Evolutionary conservation across 352 stramenopile genomes (phyloP).

Genomic region (Phytophthora citrophthora): DNA sequence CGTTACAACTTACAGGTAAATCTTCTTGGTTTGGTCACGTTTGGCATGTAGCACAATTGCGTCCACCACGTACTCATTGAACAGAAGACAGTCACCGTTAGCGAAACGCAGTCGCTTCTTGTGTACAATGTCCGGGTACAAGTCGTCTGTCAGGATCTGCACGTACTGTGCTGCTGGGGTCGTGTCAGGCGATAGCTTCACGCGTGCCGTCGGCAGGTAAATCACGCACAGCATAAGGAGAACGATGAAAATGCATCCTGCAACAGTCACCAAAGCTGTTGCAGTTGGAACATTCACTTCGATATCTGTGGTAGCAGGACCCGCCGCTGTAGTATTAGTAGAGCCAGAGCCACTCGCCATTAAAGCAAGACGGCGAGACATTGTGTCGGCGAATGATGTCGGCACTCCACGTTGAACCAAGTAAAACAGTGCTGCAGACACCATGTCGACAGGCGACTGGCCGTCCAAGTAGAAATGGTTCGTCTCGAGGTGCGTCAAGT

Average conservation of each 20-base stretch:
- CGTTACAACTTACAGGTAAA: constrained; percentile 51
- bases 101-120: constrained; percentile 73
- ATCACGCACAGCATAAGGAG: constrained; percentile 65
- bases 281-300: constrained; percentile 49
- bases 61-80: constrained; percentile 76
- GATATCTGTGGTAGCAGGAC: constrained; percentile 45
- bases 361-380: constrained; percentile 28
- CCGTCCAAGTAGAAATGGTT: constrained; percentile 42
- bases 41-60: constrained; percentile 67
- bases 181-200: constrained; percentile 65
- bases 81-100: constrained; percentile 66
- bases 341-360: constrained; percentile 23
- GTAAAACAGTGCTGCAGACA: constrained; percentile 52
- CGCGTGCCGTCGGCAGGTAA: constrained; percentile 52
- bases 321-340: neutral
- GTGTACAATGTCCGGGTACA: constrained; percentile 73
- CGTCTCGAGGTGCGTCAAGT: constrained; percentile 35
- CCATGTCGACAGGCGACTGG: constrained; percentile 34
- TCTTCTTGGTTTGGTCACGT: constrained; percentile 62
- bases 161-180: constrained; percentile 72
- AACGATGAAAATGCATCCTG: constrained; percentile 58
- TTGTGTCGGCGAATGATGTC: constrained; percentile 29
- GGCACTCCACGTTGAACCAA: constrained; percentile 55
- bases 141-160: constrained; percentile 73
- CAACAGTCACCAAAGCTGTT: constrained; percentile 54